Conservation (phyloP, 2,329 filamentous ascomycete genomes). For the Verticillium tricorpus region DNA sequence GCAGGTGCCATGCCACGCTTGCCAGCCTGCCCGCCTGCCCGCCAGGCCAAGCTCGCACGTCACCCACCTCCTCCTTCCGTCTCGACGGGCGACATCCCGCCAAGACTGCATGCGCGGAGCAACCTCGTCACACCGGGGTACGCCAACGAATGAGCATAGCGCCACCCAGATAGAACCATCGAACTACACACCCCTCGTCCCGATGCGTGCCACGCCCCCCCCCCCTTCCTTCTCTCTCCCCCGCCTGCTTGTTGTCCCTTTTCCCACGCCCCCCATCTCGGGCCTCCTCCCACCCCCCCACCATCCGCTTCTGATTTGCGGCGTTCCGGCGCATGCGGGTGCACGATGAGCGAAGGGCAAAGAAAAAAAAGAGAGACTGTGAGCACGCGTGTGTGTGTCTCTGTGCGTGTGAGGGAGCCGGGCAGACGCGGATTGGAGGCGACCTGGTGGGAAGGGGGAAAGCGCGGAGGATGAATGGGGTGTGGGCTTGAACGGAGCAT, state of each 20-base stretch:
- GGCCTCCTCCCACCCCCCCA: neutral
- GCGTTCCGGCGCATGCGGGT: neutral
- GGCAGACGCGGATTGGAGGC: neutral
- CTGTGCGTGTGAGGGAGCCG: too few relatives aligned
- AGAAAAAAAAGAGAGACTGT: neutral
- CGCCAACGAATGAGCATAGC: neutral
- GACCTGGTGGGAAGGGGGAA: neutral
- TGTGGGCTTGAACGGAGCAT: neutral
- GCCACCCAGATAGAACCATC: neutral
- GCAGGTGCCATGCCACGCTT: neutral
- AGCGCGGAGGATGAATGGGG: neutral
- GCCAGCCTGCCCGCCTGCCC: neutral
- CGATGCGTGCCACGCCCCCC: neutral
- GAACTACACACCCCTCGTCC: neutral
- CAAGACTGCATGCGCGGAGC: neutral
- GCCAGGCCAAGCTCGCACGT: neutral
- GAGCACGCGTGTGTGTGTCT: neutral
- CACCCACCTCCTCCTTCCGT: neutral
- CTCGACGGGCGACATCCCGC: neutral
- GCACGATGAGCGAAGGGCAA: neutral
- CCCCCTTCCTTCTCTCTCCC: neutral
- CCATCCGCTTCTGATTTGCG: neutral
- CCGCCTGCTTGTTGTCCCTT: neutral
- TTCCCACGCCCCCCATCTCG: neutral
- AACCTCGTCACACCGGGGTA: neutral